Percentiles rank a stretch among this genome's conserved stretches.
phyloP scores from a whole-genome alignment of 177 flowering plant genomes.

The Vitis hybrid region DNA sequence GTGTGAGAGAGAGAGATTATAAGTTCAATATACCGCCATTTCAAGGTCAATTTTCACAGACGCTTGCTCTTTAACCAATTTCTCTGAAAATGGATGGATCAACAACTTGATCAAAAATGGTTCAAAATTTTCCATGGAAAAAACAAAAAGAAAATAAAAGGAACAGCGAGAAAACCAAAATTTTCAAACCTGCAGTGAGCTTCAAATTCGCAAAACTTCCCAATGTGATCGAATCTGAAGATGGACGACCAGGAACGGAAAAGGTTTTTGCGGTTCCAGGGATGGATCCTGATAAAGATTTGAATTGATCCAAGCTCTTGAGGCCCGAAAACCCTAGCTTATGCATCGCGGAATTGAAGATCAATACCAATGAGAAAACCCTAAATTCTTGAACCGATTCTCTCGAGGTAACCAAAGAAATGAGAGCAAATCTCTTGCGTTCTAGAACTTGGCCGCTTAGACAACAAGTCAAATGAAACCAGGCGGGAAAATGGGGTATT shows the following conservation, averaged over 20 bases:
- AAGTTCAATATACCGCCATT: constrained; percentile 59
- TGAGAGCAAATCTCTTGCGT: neutral
- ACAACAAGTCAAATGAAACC: no score
- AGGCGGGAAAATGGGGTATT: no score
- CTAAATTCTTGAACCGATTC: constrained; percentile 1
- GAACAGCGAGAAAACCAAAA: neutral
- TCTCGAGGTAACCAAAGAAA: neutral
- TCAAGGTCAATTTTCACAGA: constrained; percentile 83
- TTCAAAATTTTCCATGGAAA: neutral
- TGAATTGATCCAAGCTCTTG: constrained; percentile 65
- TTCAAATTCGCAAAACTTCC: constrained; percentile 83
- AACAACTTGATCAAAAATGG: constrained; percentile 9
- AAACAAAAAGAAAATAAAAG: neutral
- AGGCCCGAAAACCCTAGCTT: constrained; percentile 58
- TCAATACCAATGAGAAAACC: constrained; percentile 1
- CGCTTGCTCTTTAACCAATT: constrained; percentile 93
- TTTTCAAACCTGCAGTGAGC: constrained; percentile 77
- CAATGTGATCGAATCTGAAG: constrained; percentile 54
- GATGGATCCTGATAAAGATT: constrained; percentile 44
- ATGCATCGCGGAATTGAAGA: constrained; percentile 39
- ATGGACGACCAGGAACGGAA: constrained; percentile 40
- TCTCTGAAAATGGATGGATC: constrained; percentile 57
- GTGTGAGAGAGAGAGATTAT: constrained; percentile 4
- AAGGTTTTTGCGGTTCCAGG: constrained; percentile 41
- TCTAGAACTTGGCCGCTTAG: neutral